Evolutionary conservation across 2,329 filamentous ascomycete species (phyloP).

Genomic region (Xylariaceae sp.): DNA sequence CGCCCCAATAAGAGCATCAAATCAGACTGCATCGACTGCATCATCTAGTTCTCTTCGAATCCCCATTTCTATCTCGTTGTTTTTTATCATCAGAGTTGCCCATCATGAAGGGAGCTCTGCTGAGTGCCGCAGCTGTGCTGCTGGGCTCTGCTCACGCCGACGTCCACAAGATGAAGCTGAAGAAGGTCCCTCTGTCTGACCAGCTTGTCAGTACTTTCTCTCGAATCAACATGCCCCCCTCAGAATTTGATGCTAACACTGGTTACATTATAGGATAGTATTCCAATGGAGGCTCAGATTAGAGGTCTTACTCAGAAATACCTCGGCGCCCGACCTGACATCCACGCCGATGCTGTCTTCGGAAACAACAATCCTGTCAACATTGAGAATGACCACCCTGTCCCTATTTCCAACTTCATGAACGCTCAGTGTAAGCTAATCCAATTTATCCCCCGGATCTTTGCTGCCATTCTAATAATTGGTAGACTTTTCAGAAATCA

Average conservation of each 20-base stretch:
- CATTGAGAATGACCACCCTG: slow-evolving; percentile 65
- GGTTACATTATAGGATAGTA: slow-evolving; percentile 54
- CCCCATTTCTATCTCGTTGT: slow-evolving; percentile 1
- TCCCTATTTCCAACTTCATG: slow-evolving; percentile 94
- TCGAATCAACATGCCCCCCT: background rate
- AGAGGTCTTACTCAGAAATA: slow-evolving; percentile 91
- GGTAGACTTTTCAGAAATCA: slow-evolving; percentile 93
- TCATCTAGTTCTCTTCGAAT: slow-evolving; percentile 1
- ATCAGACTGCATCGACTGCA: background rate
- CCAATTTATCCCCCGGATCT: too few species aligned
- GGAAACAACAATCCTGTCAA: slow-evolving; percentile 63
- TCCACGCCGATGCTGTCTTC: slow-evolving; percentile 74
- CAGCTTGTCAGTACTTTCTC: slow-evolving; percentile 82
- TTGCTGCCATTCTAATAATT: slow-evolving; percentile 1
- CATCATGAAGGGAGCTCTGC: slow-evolving; percentile 80
- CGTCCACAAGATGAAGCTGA: slow-evolving; percentile 93
- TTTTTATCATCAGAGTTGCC: slow-evolving; percentile 26
- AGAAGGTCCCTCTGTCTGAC: slow-evolving; percentile 90
- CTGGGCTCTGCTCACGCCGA: slow-evolving; percentile 79
- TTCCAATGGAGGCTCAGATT: slow-evolving; percentile 77
- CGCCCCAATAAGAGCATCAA: background rate
- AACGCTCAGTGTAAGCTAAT: slow-evolving; percentile 83
- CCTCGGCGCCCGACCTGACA: slow-evolving; percentile 72
- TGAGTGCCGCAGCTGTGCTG: slow-evolving; percentile 75
- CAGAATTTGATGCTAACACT: slow-evolving; percentile 14